Evolutionary conservation across 202 grass and related monocot species (phyloP).

Genomic region (Tripidium arundinaceum): DNA sequence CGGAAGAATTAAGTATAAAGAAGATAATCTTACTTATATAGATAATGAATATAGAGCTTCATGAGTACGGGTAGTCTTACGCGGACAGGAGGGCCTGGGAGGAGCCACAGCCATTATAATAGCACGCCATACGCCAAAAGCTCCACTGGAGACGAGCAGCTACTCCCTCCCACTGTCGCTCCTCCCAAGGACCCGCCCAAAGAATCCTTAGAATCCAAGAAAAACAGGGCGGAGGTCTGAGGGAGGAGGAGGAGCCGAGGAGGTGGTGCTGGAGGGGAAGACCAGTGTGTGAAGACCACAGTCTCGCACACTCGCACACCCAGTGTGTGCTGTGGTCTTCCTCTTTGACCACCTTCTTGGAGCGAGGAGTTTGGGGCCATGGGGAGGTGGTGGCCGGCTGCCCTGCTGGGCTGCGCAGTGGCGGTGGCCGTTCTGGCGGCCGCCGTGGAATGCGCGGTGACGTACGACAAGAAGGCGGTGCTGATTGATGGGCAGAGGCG

Average conservation of each 20-base stretch:
- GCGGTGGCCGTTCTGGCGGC: slow-evolving; percentile 25
- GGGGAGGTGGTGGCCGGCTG: slow-evolving; percentile 35
- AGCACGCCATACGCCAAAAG: slow-evolving; percentile 29
- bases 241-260: not conserved
- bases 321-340: slow-evolving; percentile 36
- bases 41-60: no score
- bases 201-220: slow-evolving; percentile 54
- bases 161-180: slow-evolving; percentile 23
- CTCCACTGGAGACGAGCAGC: slow-evolving; percentile 24
- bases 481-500: slow-evolving; percentile 73
- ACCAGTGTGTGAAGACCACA: slow-evolving; percentile 40
- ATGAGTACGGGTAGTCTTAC: no score
- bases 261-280: slow-evolving; percentile 18
- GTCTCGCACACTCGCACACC: not conserved
- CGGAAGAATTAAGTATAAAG: no score
- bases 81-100: not conserved
- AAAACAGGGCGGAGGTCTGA: not conserved
- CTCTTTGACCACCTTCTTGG: slow-evolving; percentile 22
- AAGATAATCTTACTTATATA: no score
- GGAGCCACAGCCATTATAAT: slow-evolving; percentile 28
- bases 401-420: slow-evolving; percentile 32
- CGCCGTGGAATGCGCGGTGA: slow-evolving; percentile 57
- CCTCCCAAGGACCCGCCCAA: slow-evolving; percentile 38
- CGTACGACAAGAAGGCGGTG: slow-evolving; percentile 88
- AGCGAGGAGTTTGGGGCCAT: slow-evolving; percentile 32